Evolutionary conservation across 2,329 filamentous ascomycete genomes (phyloP).

Genomic region (Cercospora brassicicola): DNA sequence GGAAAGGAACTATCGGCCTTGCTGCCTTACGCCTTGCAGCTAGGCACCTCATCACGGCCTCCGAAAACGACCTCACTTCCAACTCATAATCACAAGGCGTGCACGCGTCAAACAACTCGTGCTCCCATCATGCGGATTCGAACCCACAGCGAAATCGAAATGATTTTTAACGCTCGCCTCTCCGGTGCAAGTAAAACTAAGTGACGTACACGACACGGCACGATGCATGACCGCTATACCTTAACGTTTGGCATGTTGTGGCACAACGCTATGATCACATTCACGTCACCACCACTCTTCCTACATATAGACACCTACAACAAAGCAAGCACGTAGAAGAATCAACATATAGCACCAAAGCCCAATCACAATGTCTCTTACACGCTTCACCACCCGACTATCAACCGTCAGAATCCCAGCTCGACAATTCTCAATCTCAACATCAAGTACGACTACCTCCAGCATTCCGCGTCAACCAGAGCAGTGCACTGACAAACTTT

Average conservation of each 20-base stretch:
- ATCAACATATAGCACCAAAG: not conserved
- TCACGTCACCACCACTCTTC: not conserved
- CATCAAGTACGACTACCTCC: not conserved
- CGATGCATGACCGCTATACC: not conserved
- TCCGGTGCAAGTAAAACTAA: not conserved
- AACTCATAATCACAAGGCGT: too few relatives aligned
- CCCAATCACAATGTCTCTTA: not conserved
- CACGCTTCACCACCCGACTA: not conserved
- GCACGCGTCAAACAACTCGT: too few relatives aligned
- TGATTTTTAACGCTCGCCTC: not conserved
- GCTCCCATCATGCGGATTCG: not conserved
- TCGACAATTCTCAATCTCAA: not conserved
- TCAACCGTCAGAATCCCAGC: not conserved
- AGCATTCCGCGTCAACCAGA: accelerated
- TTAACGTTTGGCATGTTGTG: not conserved
- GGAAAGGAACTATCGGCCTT: too few relatives aligned
- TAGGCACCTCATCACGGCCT: too few relatives aligned
- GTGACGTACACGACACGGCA: not conserved
- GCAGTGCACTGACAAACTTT: not conserved
- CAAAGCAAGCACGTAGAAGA: not conserved
- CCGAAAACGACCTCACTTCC: too few relatives aligned
- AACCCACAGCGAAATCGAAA: not conserved
- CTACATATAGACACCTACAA: not conserved
- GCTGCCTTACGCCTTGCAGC: too few relatives aligned
- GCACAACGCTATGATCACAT: not conserved